Conservation (phyloP, 176 grass and related monocot genomes). For the Raddia distichophylla region DNA sequence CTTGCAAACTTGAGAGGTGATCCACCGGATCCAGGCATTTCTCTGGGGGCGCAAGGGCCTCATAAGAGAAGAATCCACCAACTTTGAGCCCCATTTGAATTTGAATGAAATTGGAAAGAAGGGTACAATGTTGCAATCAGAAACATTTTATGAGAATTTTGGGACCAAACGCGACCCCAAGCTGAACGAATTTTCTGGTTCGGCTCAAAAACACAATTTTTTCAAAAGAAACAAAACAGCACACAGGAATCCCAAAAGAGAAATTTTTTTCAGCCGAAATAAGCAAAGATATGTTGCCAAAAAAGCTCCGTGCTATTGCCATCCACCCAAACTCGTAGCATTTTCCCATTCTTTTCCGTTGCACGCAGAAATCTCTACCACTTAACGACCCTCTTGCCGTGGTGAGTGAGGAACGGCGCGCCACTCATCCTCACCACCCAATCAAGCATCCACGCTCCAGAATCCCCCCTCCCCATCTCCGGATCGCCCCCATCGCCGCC, state of each 20-base stretch:
- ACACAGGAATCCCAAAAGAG: not conserved
- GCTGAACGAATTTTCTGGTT: not conserved
- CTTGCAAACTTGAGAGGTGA: not conserved
- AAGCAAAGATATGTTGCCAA: not conserved
- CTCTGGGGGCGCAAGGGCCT: not conserved
- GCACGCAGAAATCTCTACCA: not conserved
- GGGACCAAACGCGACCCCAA: not conserved
- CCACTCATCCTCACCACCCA: too few species aligned
- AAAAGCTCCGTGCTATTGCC: not conserved
- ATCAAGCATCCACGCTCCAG: too few species aligned
- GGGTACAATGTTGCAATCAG: not conserved
- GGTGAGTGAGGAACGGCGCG: too few species aligned
- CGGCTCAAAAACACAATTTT: not conserved
- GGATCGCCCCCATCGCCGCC: too few species aligned
- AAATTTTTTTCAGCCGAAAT: not conserved
- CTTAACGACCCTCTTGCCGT: too few species aligned
- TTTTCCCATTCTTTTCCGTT: not conserved
- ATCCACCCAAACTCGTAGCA: not conserved
- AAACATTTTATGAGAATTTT: not conserved
- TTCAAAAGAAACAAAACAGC: not conserved
- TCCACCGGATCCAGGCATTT: constrained; percentile 29
- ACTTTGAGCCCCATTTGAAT: not conserved
- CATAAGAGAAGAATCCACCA: not conserved
- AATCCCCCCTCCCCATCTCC: too few species aligned
- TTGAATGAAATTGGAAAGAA: not conserved